Base-by-base conservation (phyloP, 306 rosid species). In the Nissolia schottii region DNA sequence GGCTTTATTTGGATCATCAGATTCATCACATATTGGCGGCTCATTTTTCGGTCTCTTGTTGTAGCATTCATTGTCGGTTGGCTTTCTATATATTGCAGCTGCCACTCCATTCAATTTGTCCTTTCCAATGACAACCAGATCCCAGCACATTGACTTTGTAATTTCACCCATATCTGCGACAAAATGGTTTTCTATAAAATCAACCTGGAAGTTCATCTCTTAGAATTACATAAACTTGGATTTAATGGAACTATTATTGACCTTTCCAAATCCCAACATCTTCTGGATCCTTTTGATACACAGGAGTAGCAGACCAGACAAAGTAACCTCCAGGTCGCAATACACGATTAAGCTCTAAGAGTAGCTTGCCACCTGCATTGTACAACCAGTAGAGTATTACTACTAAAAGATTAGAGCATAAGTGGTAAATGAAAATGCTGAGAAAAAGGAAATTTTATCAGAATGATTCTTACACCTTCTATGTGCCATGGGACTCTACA, bases 251-350 rank as follows among this genome's bases (percentile, higher is more conserved):
- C n/a, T n/a, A n/a, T n/a, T n/a, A n/a, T 70, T n/a, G 74, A 87
- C 97, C 96, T 19, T 85, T 82, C 97, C 97, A 92, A 79, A 92
- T 92, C 49, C 76, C 89, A 31, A 76, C 81, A 77, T 85, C 77
- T 78, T 89, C 96, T 15, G 87, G 87, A 82, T 84, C 80, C 84
- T 88, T 87, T 61, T 79, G 90, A 82, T 92, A 92, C 75, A 92
- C 96, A 0, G 97, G 97, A 65, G 96, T 92, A 72, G 97, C 97
- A 69, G 97, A 92, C 96, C 97, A 92, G 59, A 92, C 94, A 87
- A 92, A 92, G 82, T 79, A 60, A 55, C 97, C 97, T 75, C 97
- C 97, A 11, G 97, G 97, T 75, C 97, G 87, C 81, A 92, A 64
- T 53, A 92, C 87, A 48, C 94, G 96, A 56, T 92, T 83, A 60